Evolutionary conservation across 2,329 filamentous ascomycete genomes (phyloP), one percentile per base, ranked within the genome.

Genomic region (Cercospora beticola): DNA sequence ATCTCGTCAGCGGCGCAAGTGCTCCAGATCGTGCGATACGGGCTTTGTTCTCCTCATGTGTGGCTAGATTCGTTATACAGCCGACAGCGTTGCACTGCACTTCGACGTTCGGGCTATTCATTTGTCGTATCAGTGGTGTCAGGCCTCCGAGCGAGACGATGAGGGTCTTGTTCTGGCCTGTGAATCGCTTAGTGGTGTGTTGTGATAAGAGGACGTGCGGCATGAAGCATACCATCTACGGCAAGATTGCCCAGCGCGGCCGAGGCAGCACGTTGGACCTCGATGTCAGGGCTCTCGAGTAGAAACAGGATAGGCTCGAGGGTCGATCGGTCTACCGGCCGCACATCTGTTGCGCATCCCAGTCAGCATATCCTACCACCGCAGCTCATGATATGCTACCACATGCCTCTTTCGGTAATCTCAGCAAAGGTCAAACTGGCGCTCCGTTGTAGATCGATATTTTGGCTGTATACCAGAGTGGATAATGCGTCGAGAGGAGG

Each of bases 11-110:
- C 8, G 95, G 95, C 7, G 91, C 92, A 66, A 99, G 86, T 65
- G 95, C 95, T 68, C 95, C 95, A 3, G 95, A 99, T 70, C 93
- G 89, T 74, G 95, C 95, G 80, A 99, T 99, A 83, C 97, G 97
- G 68, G 95, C 94, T 83, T 99, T 99, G 84, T 99, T 99, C 75
- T 98, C 95, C 82, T 99, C 95, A 78, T 99, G 95, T 2, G 95
- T 99, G 65, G 95, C 95, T 66, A 99, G 83, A 79, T 99, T 99
- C 57, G 95, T 99, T 80, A 99, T 99, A 83, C 95, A 99, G 62
- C 95, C 95, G 70, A 99, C 95, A 54, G 95, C 95, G 81, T 99
- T 99, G 85, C 95, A 99, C 82, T 99, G 95, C 28, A 99, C 95
- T 80, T 99, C 95, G 74, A 99, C 95, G 76, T 99, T 99, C 58